phyloP scores from a whole-genome alignment of 2,329 filamentous ascomycete species.

The Didymellaceae sp. region DNA sequence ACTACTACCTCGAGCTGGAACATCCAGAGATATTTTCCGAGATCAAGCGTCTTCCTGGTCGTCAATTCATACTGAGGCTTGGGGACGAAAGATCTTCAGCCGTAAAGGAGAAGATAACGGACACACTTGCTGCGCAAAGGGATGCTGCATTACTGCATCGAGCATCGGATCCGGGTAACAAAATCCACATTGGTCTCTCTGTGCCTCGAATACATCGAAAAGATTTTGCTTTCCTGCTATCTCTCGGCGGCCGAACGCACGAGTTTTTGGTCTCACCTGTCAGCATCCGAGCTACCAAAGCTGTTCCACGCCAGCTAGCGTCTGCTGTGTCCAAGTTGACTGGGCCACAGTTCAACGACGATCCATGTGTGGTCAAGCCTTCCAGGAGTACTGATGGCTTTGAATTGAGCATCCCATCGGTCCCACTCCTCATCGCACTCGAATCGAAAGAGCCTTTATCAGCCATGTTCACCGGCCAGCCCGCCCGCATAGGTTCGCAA shows the following conservation, averaged over 20 bases:
- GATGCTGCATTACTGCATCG: slow-evolving; percentile 36
- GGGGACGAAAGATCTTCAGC: slow-evolving; percentile 19
- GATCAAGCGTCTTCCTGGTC: slow-evolving; percentile 32
- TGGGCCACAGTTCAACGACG: slow-evolving; percentile 14
- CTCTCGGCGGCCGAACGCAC: slow-evolving; percentile 20
- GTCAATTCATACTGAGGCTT: slow-evolving; percentile 24
- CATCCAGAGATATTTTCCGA: slow-evolving; percentile 32
- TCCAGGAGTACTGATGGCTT: slow-evolving; percentile 28
- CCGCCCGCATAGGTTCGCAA: slow-evolving; percentile 26
- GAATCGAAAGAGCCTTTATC: slow-evolving; percentile 34
- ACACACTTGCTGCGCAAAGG: slow-evolving; percentile 29
- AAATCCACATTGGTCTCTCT: slow-evolving; percentile 34
- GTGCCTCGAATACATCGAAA: slow-evolving; percentile 33
- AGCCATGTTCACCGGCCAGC: slow-evolving; percentile 21
- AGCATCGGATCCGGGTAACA: slow-evolving; percentile 18
- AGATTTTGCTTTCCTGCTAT: slow-evolving; percentile 38
- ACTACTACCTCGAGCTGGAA: slow-evolving; percentile 33
- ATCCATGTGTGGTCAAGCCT: slow-evolving; percentile 30
- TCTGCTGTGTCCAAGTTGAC: slow-evolving; percentile 16
- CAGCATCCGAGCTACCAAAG: slow-evolving; percentile 2
- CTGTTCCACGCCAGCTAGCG: not conserved
- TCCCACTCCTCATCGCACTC: slow-evolving; percentile 28
- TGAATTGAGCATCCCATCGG: slow-evolving; percentile 26
- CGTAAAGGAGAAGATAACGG: slow-evolving; percentile 25
- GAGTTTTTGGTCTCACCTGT: slow-evolving; percentile 32